Evolutionary conservation across 1,284 basidiomycete species (phyloP).

Genomic region (Fistulinella cinereoalba): DNA sequence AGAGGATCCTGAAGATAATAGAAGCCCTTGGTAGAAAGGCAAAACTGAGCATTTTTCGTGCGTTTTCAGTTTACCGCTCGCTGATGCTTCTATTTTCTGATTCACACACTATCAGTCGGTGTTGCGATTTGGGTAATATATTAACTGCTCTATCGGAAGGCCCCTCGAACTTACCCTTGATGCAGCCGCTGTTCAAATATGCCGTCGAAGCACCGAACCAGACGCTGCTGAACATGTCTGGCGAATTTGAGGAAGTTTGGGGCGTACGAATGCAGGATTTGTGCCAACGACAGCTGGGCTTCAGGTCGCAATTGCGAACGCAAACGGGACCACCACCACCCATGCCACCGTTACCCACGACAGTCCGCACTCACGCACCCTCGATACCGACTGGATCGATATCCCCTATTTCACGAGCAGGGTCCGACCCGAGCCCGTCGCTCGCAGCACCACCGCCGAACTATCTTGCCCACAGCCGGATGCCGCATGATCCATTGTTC

Average conservation of each 20-base stretch:
- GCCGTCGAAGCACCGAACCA: constrained; percentile 49
- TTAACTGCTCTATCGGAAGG: neutral
- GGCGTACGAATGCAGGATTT: constrained; percentile 51
- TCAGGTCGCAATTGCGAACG: constrained; percentile 13
- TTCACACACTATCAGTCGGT: constrained; percentile 46
- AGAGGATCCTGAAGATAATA: constrained; percentile 57
- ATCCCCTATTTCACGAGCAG: constrained; percentile 22
- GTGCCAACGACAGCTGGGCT: constrained; percentile 14
- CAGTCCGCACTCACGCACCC: constrained; percentile 13
- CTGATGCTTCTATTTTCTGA: neutral
- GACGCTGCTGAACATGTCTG: constrained; percentile 52
- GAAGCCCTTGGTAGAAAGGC: constrained; percentile 60
- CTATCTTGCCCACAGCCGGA: constrained; percentile 17
- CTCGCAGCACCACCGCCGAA: constrained; percentile 10
- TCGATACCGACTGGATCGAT: constrained; percentile 15
- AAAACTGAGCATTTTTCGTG: constrained; percentile 65
- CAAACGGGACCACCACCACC: constrained; percentile 16
- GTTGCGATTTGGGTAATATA: constrained; percentile 58
- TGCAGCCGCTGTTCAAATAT: constrained; percentile 64
- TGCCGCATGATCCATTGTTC: constrained; percentile 17
- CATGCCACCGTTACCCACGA: constrained; percentile 17
- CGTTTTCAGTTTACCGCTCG: constrained; percentile 34
- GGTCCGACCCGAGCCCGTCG: constrained; percentile 19
- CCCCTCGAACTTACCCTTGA: constrained; percentile 12
- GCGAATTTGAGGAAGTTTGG: constrained; percentile 63